Base-by-base conservation (phyloP, 768 basidiomycete genomes). In the Rhodotorula paludigena region DNA sequence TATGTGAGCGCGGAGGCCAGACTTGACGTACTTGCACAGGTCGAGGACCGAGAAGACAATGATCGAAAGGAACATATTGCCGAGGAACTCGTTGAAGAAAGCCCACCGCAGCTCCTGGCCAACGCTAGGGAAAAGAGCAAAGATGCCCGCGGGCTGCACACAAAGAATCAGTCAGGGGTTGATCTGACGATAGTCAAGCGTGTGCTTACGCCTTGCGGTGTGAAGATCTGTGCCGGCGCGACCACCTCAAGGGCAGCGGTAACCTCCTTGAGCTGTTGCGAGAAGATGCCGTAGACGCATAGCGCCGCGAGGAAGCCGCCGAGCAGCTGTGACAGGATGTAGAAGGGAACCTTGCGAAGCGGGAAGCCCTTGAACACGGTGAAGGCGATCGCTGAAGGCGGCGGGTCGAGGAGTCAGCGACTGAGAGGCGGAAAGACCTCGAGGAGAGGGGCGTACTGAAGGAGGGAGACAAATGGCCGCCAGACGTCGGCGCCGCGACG, bases 271-370 rank as follows among this genome's bases (percentile, higher is more conserved):
- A 89, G 80, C 55, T 82, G 63, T 52, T 82, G 78, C 67, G 82
- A 82, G 80, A 85, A 89, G 71, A 88, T 85, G 10, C 80, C 80
- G 74, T 88, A 88, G 57, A 86, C 76, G 53, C 85, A 65, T 45
- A 86, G 78, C 62, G 82, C 84, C 0, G 85, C 87, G 68, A 88
- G 76, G 69, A 85, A 87, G 20, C 82, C 84, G 9, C 87, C 88
- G 8, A 87, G 68, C 67, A 87, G 81, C 74, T 89, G 88, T 0
- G 86, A 83, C 20, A 82, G 48, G 65, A 88, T 85, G 74, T 87
- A 88, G 77, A 86, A 87, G 0, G 89, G 89, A 0, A 89, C 89
- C 76, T 90, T 90, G 71, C 81, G 82, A 86, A 87, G 87, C 1
- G 89, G 88, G 78, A 91, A 90, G 53, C 82, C 82, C 69, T 89